These are phyloP conservation scores for Quercus cerris DNA, from an alignment of 306 rosid species.

Conservation along the genomic window DNA sequence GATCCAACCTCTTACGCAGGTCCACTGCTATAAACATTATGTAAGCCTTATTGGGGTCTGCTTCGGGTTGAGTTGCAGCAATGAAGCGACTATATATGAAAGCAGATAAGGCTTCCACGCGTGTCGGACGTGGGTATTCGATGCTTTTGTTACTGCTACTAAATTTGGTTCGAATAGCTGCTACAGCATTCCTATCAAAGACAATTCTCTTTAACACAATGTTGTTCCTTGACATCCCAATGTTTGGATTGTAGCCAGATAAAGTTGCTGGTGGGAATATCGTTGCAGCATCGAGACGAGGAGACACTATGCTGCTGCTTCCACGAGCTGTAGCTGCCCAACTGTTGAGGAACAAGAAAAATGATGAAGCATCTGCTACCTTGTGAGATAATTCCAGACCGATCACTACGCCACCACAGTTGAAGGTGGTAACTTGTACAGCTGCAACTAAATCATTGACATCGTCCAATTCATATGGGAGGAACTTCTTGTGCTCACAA, in stretches of 20 bases:
- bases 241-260: too few relatives aligned
- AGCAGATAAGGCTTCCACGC: constrained; percentile 44
- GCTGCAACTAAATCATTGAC: not conserved
- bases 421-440: constrained; percentile 6
- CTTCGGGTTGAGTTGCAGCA: constrained; percentile 1
- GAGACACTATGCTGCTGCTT: not conserved
- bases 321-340: constrained; percentile 19
- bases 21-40: constrained; percentile 27
- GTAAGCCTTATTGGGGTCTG: not conserved
- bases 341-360: not conserved
- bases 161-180: too few relatives aligned
- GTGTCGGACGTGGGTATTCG: not conserved
- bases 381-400: constrained; percentile 17
- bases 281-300: not conserved
- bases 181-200: too few relatives aligned
- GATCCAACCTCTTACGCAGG: constrained; percentile 34
- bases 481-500: not conserved
- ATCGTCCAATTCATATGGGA: not conserved
- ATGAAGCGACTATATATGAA: constrained; percentile 35
- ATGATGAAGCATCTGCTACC: constrained; percentile 11
- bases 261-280: too few relatives aligned
- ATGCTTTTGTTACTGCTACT: too few relatives aligned
- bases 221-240: too few relatives aligned
- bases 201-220: too few relatives aligned
- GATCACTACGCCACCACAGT: constrained; percentile 14